Evolutionary conservation across 345 rosid species (phyloP), one percentile per base, ranked within the genome.

Genomic region (Excoecaria cochinchinensis): DNA sequence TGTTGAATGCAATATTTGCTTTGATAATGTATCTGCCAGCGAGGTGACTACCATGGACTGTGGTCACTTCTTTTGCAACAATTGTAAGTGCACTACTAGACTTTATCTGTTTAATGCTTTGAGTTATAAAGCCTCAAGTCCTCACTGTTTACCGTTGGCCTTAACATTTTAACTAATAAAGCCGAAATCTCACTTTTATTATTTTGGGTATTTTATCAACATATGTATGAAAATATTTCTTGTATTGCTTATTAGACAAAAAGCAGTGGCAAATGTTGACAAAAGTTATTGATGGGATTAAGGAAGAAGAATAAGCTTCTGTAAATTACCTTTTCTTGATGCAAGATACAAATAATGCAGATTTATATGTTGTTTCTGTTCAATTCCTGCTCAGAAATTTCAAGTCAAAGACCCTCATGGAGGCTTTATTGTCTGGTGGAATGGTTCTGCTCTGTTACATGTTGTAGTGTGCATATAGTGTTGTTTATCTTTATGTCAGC

Each of bases 11-110:
- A 48, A 71, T 59, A 85, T 85, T 47, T 85, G 88, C 71, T 82
- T 60, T n/a, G 86, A 82, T 3, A 78, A 85, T 25, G 79, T 82
- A 21, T 74, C 77, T n/a, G 76, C 71, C 5, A 19, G 66, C 44
- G 71, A 78, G 40, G 36, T 78, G 36, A 80, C 84, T 47, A 59
- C 71, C 38, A 85, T 85, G 88, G 86, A 82, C 76, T 85, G 88
- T 36, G 79, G 86, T 42, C 88, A 85, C 58, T 71, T 13, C 70
- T 85, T 85, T 74, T 85, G 88, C 82, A 85, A 82, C 53, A 67
- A 13, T 69, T 85, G 88, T 85, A 73, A 82, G 88, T 82, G 19
- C 42, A 4, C 15, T 48, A 7, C 24, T 38, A 13, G 17, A 14
- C 55, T 10, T 10, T 10, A 51, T 51, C 16, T 51, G 55, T 14